phyloP scores from a whole-genome alignment of 202 grass and related monocot genomes.

The Elaeis oleifera region DNA sequence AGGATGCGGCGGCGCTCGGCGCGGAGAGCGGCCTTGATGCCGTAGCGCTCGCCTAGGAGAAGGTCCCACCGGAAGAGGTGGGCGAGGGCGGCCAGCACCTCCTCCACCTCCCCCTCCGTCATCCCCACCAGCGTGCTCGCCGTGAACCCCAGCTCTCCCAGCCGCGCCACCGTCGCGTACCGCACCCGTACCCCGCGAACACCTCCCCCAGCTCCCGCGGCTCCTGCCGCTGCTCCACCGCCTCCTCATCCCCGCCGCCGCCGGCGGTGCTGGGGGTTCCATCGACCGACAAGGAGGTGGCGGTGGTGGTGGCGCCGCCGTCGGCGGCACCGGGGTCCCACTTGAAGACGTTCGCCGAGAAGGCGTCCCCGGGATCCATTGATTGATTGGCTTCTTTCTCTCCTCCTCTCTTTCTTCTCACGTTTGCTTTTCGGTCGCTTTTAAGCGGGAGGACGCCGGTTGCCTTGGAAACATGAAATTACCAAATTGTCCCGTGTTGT shows the following conservation, averaged over 20 bases:
- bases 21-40: slow-evolving; percentile 68
- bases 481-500: too few relatives aligned
- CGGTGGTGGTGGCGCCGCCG: slow-evolving; percentile 28
- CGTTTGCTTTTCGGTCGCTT: too few relatives aligned
- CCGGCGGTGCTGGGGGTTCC: slow-evolving; percentile 33
- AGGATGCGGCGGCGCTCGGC: slow-evolving; percentile 65
- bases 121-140: slow-evolving; percentile 80
- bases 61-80: slow-evolving; percentile 89
- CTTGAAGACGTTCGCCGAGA: slow-evolving; percentile 13
- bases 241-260: not conserved
- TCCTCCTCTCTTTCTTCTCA: not conserved
- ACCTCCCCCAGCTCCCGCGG: slow-evolving; percentile 83
- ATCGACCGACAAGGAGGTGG: slow-evolving; percentile 74
- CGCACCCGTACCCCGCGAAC: slow-evolving; percentile 83
- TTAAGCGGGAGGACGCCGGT: too few relatives aligned
- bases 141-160: slow-evolving; percentile 91
- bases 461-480: too few relatives aligned
- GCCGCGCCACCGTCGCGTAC: slow-evolving; percentile 67
- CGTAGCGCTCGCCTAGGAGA: slow-evolving; percentile 88
- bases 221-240: not conserved
- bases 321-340: not conserved
- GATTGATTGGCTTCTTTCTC: not conserved
- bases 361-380: slow-evolving; percentile 14
- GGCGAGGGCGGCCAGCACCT: slow-evolving; percentile 84
- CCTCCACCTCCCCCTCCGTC: slow-evolving; percentile 95